phyloP scores from a whole-genome alignment of 2,329 filamentous ascomycete genomes.

The Incumbomyces delicatus region DNA sequence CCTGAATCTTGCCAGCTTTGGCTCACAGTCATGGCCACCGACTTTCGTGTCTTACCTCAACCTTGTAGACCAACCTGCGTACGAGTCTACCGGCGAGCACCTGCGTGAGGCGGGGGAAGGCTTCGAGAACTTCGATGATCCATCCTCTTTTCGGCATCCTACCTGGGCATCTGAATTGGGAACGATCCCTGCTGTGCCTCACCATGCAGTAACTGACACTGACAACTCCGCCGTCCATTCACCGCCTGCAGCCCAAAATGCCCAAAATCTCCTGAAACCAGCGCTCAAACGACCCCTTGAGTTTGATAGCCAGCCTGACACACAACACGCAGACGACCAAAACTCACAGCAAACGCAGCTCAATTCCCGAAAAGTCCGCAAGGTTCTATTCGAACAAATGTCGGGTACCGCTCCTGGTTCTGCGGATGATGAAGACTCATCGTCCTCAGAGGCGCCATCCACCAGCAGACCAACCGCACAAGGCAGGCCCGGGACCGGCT shows the following conservation, averaged over 20 bases:
- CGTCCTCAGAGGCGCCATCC: constrained; percentile 10
- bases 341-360: constrained; percentile 6
- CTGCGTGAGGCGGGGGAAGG: constrained; percentile 12
- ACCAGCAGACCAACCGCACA: background rate
- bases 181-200: constrained; percentile 8
- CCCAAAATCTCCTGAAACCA: constrained; percentile 14
- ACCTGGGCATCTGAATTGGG: constrained; percentile 7
- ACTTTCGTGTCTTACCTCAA: constrained; percentile 13
- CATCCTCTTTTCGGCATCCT: constrained; percentile 9
- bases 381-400: constrained; percentile 20
- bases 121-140: constrained; percentile 15
- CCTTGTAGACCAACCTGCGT: constrained; percentile 15
- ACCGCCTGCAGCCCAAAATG: background rate
- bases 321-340: constrained; percentile 7
- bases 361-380: constrained; percentile 9
- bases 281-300: constrained; percentile 16
- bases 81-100: constrained; percentile 18
- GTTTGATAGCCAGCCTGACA: constrained; percentile 10
- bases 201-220: background rate
- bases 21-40: constrained; percentile 13
- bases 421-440: constrained; percentile 18
- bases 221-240: constrained; percentile 7
- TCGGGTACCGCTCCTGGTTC: constrained; percentile 16
- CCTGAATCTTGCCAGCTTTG: constrained; percentile 16
- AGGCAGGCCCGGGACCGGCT: background rate